Evolutionary conservation across 768 basidiomycete species (phyloP), one percentile per base, ranked within the genome.

Genomic region (Xerocomellus intermedius): DNA sequence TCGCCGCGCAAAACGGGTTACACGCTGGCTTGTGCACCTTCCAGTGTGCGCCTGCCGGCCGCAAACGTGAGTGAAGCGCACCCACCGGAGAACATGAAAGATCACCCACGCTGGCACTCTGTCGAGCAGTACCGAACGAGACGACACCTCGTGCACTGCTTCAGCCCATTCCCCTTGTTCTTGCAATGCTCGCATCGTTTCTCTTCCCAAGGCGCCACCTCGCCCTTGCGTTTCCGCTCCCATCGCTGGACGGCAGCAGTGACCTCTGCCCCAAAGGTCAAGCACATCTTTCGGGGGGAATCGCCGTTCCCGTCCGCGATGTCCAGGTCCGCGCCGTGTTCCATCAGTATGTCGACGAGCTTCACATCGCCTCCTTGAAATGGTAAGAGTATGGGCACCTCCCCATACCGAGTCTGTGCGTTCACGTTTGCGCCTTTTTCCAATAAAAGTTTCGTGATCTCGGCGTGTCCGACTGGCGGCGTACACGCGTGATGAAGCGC

Each of bases 91-190:
- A 32, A 38, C 7, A 10, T 16, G 38, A 26, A n/a, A 28, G 32
- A 44, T 17, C 19, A 69, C 80, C 4, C 60, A 82, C 83, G 69
- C 66, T 84, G 84, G 56, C 84, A 84, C 32, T 76, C 77, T 2
- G 67, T 58, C 6, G 81, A 82, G 52, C 84, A 85, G 56, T 85
- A 85, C 22, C 77, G 67, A 5, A 70, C 73, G 1, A 78, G 63
- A 16, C 72, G 73, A 46, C 84, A 85, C 28, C 69, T 68, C 4
- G 66, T 57, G 49, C 83, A 83, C 47, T 67, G 69, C 61, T 72
- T 79, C 53, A 83, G 53, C 17, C 68, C 56, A n/a, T 36, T 64
- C 16, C 58, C 67, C 41, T 63, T 62, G 24, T 59, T 59, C 48
- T 59, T 64, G 52, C 77, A 79, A 4, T 56, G 48, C 19, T 75